phyloP scores from a whole-genome alignment of 164 flowering plant genomes.

The Liquidambar formosana region DNA sequence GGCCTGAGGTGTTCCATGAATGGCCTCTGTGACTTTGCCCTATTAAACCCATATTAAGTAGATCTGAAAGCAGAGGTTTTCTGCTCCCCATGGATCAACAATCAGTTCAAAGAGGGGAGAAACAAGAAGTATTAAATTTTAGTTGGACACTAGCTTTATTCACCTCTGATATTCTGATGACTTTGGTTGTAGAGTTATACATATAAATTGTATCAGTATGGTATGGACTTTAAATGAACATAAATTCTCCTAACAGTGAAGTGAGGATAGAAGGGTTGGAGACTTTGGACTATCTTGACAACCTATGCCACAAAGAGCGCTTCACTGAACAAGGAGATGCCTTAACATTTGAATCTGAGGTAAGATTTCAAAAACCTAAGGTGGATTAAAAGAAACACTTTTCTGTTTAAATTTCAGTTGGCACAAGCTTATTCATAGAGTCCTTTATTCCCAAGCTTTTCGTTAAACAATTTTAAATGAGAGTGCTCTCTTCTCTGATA shows the following conservation, averaged over 20 bases:
- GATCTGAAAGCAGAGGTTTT: too few relatives aligned
- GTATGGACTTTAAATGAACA: neutral
- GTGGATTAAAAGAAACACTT: neutral
- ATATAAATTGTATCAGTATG: neutral
- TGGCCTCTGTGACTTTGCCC: too few relatives aligned
- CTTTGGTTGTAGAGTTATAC: too few relatives aligned
- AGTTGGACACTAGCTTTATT: neutral
- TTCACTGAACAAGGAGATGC: constrained; percentile 99
- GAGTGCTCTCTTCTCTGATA: too few relatives aligned
- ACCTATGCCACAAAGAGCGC: constrained; percentile 35
- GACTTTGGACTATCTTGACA: constrained; percentile 49
- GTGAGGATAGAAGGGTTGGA: constrained; percentile 52
- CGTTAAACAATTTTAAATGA: too few relatives aligned
- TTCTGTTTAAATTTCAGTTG: neutral
- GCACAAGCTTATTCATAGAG: neutral
- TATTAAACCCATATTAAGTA: too few relatives aligned
- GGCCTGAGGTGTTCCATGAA: too few relatives aligned
- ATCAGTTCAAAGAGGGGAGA: neutral
- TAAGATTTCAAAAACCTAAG: constrained; percentile 15
- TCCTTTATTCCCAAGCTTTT: neutral
- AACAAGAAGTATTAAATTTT: neutral
- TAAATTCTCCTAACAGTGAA: constrained; percentile 29
- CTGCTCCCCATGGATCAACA: too few relatives aligned
- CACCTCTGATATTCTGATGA: too few relatives aligned
- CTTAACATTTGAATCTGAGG: constrained; percentile 92